Conservation (phyloP, 2,329 filamentous ascomycete species). For the Aspergillus ruber region DNA sequence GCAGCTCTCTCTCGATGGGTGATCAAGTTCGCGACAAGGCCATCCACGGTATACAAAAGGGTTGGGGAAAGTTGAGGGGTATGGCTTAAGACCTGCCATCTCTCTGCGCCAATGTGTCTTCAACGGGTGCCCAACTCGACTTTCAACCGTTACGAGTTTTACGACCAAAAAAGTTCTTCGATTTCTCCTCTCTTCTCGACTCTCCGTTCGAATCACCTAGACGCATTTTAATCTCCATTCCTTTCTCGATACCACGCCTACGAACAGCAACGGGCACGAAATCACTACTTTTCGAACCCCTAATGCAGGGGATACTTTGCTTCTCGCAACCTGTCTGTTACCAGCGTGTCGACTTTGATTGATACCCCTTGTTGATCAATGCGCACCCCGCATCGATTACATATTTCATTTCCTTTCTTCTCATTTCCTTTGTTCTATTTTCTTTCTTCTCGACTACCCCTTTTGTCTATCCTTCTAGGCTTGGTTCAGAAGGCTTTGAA, state of each 20-base stretch:
- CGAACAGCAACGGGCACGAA: neutral
- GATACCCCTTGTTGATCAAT: neutral
- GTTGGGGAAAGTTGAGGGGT: constrained; percentile 36
- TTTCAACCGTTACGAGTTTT: constrained; percentile 12
- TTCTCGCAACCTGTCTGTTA: neutral
- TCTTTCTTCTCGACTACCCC: neutral
- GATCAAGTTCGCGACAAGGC: constrained; percentile 31
- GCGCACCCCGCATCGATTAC: neutral
- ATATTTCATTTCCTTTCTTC: neutral
- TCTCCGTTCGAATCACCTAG: neutral
- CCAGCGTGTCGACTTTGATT: neutral
- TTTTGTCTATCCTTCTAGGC: neutral
- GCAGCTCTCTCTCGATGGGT: constrained; percentile 29
- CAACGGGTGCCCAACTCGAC: neutral
- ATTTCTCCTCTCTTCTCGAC: constrained; percentile 10
- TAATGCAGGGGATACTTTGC: neutral
- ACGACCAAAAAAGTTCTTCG: constrained; percentile 22
- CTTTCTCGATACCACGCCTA: neutral
- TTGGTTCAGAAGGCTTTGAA: neutral
- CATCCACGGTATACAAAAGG: constrained; percentile 31
- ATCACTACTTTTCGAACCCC: neutral
- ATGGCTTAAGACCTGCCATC: constrained; percentile 19
- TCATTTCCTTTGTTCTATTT: neutral
- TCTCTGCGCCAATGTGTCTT: too few relatives aligned
- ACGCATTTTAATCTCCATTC: neutral